Percentiles rank a stretch among this genome's conserved stretches.
Conservation (phyloP, 148 eudicot genomes). For the Silene conica region DNA sequence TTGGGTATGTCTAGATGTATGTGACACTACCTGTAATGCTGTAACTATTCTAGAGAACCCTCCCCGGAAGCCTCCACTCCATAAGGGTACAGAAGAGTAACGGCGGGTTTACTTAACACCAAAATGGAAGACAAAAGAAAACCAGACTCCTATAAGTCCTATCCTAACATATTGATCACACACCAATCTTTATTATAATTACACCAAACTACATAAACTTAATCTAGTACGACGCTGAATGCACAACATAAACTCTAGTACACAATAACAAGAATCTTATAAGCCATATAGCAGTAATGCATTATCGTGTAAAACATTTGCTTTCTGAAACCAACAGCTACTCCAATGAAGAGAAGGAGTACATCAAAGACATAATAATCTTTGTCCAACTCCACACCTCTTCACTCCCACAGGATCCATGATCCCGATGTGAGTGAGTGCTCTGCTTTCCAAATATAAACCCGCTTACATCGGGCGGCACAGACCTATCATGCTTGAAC, state of each 20-base stretch:
- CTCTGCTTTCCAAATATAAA: neutral
- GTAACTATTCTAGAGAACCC: neutral
- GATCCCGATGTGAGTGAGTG: neutral
- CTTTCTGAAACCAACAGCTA: neutral
- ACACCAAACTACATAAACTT: neutral
- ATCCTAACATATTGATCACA: neutral
- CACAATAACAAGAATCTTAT: neutral
- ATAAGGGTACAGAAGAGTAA: slow-evolving; percentile 3
- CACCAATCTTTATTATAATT: neutral
- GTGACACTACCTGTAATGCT: neutral
- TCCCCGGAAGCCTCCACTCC: neutral
- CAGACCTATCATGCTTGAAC: neutral
- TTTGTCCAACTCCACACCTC: slow-evolving; percentile 2
- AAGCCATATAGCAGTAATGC: neutral
- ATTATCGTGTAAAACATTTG: neutral
- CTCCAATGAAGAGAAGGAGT: neutral
- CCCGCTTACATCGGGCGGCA: neutral
- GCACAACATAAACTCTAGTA: slow-evolving; percentile 1
- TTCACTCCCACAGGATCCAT: neutral
- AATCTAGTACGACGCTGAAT: neutral
- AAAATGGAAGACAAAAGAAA: neutral
- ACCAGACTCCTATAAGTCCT: neutral
- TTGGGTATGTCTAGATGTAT: neutral
- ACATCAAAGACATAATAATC: neutral
- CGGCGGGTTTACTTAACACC: neutral